These are phyloP conservation scores for Peronospora farinosa DNA, from an alignment of 352 stramenopile species.

Conservation along the genomic window DNA sequence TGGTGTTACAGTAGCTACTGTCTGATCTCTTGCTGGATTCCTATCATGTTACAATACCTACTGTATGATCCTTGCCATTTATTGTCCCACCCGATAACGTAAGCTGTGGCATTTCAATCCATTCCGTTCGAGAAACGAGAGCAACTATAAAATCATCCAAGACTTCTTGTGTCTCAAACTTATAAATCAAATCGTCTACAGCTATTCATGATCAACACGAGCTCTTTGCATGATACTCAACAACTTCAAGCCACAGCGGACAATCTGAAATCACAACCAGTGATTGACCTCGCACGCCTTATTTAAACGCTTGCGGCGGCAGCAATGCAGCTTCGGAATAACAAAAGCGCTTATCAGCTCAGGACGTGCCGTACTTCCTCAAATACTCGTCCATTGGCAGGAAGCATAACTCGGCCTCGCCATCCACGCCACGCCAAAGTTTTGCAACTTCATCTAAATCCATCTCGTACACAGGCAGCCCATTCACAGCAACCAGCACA, in stretches of 20 bases:
- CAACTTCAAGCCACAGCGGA: conserved; percentile 3
- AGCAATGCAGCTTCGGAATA: conserved; percentile 20
- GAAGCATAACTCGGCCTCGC: conserved; percentile 75
- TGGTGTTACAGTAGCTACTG: no score
- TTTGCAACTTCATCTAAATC: conserved; percentile 68
- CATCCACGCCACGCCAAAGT: conserved; percentile 58
- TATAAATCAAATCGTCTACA: background rate
- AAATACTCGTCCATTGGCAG: conserved; percentile 71
- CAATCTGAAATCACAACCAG: conserved; percentile 15
- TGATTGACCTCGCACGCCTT: conserved; percentile 16
- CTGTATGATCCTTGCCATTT: no score
- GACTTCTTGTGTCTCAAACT: background rate
- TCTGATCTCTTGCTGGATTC: no score
- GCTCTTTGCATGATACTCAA: background rate
- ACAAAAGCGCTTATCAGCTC: conserved; percentile 21
- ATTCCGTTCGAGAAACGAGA: no score
- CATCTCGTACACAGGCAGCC: conserved; percentile 76
- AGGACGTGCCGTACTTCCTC: conserved; percentile 45
- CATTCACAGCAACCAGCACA: conserved; percentile 77
- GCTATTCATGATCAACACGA: background rate
- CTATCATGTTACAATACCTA: no score
- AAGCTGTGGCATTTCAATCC: no score
- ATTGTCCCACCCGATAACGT: no score
- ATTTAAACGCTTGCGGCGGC: conserved; percentile 6
- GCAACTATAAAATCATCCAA: no score